Percentiles rank a stretch among this genome's conserved stretches.
Conservation (phyloP, 768 basidiomycete species). For the Lenzites betulinus region DNA sequence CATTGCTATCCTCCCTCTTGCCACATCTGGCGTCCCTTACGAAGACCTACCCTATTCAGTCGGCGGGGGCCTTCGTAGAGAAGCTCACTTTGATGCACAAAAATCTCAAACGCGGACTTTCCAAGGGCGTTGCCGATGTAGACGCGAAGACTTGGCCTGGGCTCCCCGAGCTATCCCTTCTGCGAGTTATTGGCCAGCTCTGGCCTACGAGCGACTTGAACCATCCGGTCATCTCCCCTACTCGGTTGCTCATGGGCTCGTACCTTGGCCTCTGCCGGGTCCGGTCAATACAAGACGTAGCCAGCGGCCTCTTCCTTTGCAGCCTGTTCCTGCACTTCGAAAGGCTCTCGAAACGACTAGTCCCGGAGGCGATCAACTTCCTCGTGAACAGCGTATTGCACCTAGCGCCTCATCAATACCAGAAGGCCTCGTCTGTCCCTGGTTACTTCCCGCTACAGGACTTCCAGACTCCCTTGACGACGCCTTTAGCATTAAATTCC, state of each 20-base stretch:
- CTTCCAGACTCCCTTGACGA: constrained; percentile 53
- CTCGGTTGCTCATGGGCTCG: constrained; percentile 85
- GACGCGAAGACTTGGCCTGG: constrained; percentile 89
- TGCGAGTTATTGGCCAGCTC: constrained; percentile 76
- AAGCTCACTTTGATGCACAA: constrained; percentile 93
- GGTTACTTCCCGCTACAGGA: constrained; percentile 75
- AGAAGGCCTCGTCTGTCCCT: constrained; percentile 51
- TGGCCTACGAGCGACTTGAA: constrained; percentile 97
- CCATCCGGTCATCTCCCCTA: constrained; percentile 85
- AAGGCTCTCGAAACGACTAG: constrained; percentile 75
- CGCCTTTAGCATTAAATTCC: constrained; percentile 40
- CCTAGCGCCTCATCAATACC: constrained; percentile 66
- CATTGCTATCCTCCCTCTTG: constrained; percentile 62
- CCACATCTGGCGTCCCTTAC: constrained; percentile 81
- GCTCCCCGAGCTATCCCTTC: constrained; percentile 73
- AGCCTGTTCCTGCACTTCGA: constrained; percentile 88
- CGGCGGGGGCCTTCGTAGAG: constrained; percentile 75
- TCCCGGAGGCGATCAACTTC: constrained; percentile 91
- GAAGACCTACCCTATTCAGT: constrained; percentile 76
- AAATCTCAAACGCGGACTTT: constrained; percentile 78
- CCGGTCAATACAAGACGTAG: constrained; percentile 70
- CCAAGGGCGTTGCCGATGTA: constrained; percentile 58
- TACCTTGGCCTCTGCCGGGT: constrained; percentile 87
- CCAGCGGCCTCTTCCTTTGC: constrained; percentile 87
- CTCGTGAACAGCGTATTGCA: constrained; percentile 68